These are phyloP conservation scores for Jackrogersella minutella DNA, from an alignment of 495 filamentous ascomycete genomes.

Conservation along the genomic window DNA sequence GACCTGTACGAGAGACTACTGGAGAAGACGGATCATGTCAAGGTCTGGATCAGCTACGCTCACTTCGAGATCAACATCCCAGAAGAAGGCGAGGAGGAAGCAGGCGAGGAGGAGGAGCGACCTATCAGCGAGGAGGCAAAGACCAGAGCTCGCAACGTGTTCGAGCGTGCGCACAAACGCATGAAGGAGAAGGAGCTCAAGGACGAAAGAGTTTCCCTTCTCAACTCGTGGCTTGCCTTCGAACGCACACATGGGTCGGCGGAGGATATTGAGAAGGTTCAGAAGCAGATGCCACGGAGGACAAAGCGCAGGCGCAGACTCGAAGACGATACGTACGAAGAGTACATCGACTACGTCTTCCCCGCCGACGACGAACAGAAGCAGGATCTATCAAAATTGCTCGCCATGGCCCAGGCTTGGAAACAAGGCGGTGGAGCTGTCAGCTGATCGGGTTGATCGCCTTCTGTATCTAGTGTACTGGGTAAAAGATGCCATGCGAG, in stretches of 20 bases:
- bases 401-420: conserved; percentile 88
- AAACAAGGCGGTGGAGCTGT: conserved; percentile 66
- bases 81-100: conserved; percentile 63
- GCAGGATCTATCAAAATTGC: conserved; percentile 80
- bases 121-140: conserved; percentile 86
- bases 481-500: conserved; percentile 9
- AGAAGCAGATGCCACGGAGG: conserved; percentile 90
- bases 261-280: conserved; percentile 83
- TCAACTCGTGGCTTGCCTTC: conserved; percentile 91
- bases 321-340: conserved; percentile 95
- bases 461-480: neutral
- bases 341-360: conserved; percentile 98
- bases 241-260: conserved; percentile 81
- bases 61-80: conserved; percentile 93
- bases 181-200: conserved; percentile 94
- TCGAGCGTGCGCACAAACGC: conserved; percentile 83
- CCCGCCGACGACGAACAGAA: conserved; percentile 92
- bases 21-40: conserved; percentile 93
- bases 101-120: conserved; percentile 64
- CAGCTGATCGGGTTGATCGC: conserved; percentile 14
- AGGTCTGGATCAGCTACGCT: conserved; percentile 98
- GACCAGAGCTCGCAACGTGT: conserved; percentile 79
- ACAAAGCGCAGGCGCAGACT: conserved; percentile 94
- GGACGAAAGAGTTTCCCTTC: conserved; percentile 88
- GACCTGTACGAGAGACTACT: conserved; percentile 90